Evolutionary conservation across 148 eudicot species (phyloP).

Genomic region (Agrostemma githago): DNA sequence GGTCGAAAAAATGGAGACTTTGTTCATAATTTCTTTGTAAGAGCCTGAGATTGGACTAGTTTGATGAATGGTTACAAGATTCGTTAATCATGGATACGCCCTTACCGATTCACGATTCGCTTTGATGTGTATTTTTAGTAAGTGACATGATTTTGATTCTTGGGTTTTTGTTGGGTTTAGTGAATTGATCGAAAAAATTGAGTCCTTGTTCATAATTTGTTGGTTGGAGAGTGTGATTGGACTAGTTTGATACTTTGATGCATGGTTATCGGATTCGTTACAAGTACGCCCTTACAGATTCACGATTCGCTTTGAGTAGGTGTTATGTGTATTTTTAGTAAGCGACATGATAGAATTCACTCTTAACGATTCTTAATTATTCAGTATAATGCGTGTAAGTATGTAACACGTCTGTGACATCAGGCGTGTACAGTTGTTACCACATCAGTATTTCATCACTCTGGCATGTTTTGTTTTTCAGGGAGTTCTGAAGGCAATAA

Average conservation of each 20-base stretch:
- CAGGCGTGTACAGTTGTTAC: background rate
- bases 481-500: constrained; percentile 87
- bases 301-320: too few species aligned
- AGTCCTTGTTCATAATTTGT: background rate
- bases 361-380: background rate
- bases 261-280: too few species aligned
- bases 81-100: too few species aligned
- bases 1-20: background rate
- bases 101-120: too few species aligned
- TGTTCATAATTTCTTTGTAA: background rate
- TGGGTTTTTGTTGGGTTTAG: background rate
- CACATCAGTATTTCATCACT: background rate
- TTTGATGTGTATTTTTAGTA: too few species aligned
- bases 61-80: background rate
- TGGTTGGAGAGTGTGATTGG: background rate
- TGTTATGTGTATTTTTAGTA: too few species aligned
- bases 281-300: too few species aligned
- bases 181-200: background rate
- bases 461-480: constrained; percentile 31
- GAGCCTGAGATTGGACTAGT: background rate
- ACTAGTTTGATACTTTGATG: background rate
- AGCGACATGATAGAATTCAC: too few species aligned
- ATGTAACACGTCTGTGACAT: background rate
- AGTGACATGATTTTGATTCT: background rate
- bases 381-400: background rate